Evolutionary conservation across 371 early-diverging fungal species (phyloP).

Genomic region (Homolaphlyctis polyrhiza): DNA sequence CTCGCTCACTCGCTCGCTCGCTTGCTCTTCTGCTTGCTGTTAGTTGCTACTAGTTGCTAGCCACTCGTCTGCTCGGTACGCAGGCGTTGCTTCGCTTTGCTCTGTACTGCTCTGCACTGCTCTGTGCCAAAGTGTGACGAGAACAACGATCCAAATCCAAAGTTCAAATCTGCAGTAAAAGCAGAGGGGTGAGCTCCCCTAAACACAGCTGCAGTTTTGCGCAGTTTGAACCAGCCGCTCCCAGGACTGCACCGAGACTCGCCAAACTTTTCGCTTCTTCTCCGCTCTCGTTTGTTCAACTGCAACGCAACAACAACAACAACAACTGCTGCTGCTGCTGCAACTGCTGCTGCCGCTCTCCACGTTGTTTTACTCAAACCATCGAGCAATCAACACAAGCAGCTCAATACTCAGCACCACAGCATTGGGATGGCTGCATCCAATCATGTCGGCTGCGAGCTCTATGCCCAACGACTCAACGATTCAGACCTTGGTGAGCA

Average conservation of each 20-base stretch:
- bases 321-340: too few species aligned
- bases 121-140: neutral
- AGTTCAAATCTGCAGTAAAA: conserved; percentile 14
- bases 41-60: too few species aligned
- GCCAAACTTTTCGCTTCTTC: too few species aligned
- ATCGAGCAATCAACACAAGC: neutral
- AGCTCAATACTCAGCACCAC: neutral
- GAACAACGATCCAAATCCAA: neutral
- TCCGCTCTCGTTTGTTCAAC: too few species aligned
- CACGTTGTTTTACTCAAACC: neutral
- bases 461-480: neutral
- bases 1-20: neutral
- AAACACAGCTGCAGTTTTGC: too few species aligned
- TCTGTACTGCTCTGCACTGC: neutral
- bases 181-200: too few species aligned
- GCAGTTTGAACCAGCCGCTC: too few species aligned
- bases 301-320: too few species aligned
- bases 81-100: neutral
- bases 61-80: too few species aligned
- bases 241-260: too few species aligned
- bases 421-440: neutral
- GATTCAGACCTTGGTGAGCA: conserved; percentile 2
- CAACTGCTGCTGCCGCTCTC: too few species aligned
- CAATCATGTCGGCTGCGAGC: neutral
- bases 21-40: neutral